These are phyloP conservation scores for Ustilago cynodontis DNA, from an alignment of 1,284 basidiomycete genomes.

Conservation along the genomic window DNA sequence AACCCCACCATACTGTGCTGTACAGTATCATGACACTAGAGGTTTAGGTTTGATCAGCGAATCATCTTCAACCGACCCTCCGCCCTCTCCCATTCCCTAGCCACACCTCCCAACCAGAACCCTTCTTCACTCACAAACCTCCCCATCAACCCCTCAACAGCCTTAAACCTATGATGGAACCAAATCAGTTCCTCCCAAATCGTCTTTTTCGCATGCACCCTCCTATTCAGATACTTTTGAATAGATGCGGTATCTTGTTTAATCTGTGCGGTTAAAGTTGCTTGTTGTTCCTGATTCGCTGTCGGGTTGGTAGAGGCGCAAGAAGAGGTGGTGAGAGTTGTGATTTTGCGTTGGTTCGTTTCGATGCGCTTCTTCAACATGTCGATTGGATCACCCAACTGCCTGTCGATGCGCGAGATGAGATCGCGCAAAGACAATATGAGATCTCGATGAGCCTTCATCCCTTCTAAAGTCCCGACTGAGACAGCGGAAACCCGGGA, in stretches of 20 bases:
- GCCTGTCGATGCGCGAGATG: slow-evolving; percentile 39
- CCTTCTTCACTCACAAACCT: slow-evolving; percentile 38
- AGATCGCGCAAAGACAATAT: slow-evolving; percentile 51
- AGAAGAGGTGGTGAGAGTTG: slow-evolving; percentile 21
- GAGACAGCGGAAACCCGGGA: slow-evolving; percentile 37
- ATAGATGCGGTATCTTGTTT: slow-evolving; percentile 41
- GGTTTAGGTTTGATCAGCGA: slow-evolving; percentile 20
- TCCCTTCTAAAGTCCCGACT: slow-evolving; percentile 34
- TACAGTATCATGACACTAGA: too few relatives aligned
- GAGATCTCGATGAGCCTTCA: slow-evolving; percentile 55
- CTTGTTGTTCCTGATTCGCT: slow-evolving; percentile 43
- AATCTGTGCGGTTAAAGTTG: slow-evolving; percentile 35
- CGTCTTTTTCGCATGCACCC: slow-evolving; percentile 47
- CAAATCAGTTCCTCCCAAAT: slow-evolving; percentile 53
- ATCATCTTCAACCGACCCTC: slow-evolving; percentile 55
- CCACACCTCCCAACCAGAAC: slow-evolving; percentile 20
- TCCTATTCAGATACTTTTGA: slow-evolving; percentile 43
- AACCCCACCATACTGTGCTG: too few relatives aligned
- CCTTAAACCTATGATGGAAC: slow-evolving; percentile 45
- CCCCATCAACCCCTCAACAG: slow-evolving; percentile 41
- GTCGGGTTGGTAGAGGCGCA: background rate
- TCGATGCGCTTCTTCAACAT: slow-evolving; percentile 49
- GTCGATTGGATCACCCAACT: slow-evolving; percentile 50
- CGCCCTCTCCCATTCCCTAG: slow-evolving; percentile 42
- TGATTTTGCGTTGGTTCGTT: slow-evolving; percentile 32